Conservation (phyloP, 2,329 filamentous ascomycete species). For the Lachnellula arida region DNA sequence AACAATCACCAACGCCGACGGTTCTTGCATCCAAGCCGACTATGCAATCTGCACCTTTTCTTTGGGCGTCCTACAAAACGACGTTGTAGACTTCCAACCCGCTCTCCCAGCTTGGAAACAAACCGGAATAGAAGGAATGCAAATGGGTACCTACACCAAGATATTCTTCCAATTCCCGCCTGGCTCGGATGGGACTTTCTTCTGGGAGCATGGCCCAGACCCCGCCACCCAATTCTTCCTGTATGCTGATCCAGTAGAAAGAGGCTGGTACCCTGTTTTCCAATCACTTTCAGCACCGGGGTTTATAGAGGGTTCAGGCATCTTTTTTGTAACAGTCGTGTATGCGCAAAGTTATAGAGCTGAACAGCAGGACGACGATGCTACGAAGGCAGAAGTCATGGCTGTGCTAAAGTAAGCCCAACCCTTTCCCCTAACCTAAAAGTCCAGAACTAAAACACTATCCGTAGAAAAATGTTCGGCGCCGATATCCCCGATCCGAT, state of each 20-base stretch:
- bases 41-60: conserved; percentile 66
- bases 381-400: conserved; percentile 38
- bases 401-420: conserved; percentile 1
- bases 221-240: conserved; percentile 41
- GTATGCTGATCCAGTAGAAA: conserved; percentile 13
- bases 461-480: conserved; percentile 41
- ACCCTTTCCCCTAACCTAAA: too few relatives aligned
- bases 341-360: conserved; percentile 51
- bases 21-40: conserved; percentile 49
- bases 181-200: conserved; percentile 44
- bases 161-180: conserved; percentile 61
- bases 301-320: conserved; percentile 57
- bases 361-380: conserved; percentile 54
- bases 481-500: conserved; percentile 46
- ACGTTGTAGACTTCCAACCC: conserved; percentile 54
- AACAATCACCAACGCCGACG: conserved; percentile 47
- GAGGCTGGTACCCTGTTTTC: conserved; percentile 51
- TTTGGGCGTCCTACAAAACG: conserved; percentile 61
- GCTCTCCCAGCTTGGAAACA: conserved; percentile 60
- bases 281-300: conserved; percentile 55
- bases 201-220: conserved; percentile 53
- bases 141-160: conserved; percentile 70
- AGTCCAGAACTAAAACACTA: too few relatives aligned
- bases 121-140: conserved; percentile 57
- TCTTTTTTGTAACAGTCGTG: conserved; percentile 62